Conservation (phyloP, 306 rosid species). For the Begonia loranthoides region DNA sequence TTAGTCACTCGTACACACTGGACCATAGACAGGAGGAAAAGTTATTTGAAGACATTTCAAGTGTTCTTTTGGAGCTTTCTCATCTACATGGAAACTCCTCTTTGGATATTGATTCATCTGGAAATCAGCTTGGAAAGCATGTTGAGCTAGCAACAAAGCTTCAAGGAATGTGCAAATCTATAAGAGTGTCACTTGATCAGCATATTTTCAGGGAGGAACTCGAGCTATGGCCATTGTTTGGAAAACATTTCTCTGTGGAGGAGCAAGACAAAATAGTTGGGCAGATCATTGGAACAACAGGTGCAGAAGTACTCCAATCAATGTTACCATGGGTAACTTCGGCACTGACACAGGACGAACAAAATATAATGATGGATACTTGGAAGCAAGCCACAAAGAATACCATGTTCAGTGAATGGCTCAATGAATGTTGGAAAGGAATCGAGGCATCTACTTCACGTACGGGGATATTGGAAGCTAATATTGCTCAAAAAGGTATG, state of each 20-base stretch:
- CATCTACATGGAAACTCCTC: conserved; percentile 50
- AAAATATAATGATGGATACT: conserved; percentile 92
- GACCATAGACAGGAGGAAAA: conserved; percentile 96
- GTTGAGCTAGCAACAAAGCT: conserved; percentile 87
- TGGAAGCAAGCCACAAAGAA: conserved; percentile 99
- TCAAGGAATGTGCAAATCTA: conserved; percentile 98
- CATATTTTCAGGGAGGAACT: conserved; percentile 96
- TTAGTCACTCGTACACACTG: conserved; percentile 86
- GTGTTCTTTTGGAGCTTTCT: conserved; percentile 80
- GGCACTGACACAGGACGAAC: conserved; percentile 96
- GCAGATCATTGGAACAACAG: conserved; percentile 94
- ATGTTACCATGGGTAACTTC: conserved; percentile 99
- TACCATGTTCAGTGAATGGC: conserved; percentile 99
- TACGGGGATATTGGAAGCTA: conserved; percentile 36
- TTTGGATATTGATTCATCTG: conserved; percentile 26
- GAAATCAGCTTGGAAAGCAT: conserved; percentile 45
- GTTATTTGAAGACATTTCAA: conserved; percentile 76
- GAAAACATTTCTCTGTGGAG: conserved; percentile 83
- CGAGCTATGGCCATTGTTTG: conserved; percentile 96
- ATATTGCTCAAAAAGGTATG: conserved; percentile 53
- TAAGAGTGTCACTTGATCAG: conserved; percentile 85
- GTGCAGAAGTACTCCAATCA: conserved; percentile 99
- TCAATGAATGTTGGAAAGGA: conserved; percentile 92
- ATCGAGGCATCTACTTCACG: conserved; percentile 38
- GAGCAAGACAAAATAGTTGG: conserved; percentile 98